Evolutionary conservation across 768 basidiomycete species (phyloP), one percentile per base, ranked within the genome.

Genomic region (Suillus occidentalis): DNA sequence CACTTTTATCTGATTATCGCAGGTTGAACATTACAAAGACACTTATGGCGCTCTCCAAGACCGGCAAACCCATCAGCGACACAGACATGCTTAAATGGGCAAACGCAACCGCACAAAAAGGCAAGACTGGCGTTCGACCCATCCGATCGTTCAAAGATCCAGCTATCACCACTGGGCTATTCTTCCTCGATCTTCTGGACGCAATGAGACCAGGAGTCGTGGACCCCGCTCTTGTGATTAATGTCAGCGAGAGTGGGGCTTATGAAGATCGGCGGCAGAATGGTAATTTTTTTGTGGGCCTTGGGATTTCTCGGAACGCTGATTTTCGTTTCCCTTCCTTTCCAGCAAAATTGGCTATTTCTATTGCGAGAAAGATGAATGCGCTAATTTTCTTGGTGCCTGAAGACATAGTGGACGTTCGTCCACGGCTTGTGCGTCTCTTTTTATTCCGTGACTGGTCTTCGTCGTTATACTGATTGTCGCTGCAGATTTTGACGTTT

Each of bases 281-380:
- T 72, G 95, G 96, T 97, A 65, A 22, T 78, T 6, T 78, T 6
- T 4, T 57, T 40, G n/a, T n/a, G 1, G 18, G 6, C 18, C 57
- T n/a, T 4, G 66, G n/a, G 61, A 6, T 57, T 43, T 20, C 56
- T 59, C 59, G 18, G 20, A 22, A 31, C 9, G 16, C 10, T 65
- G 40, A 50, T 39, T 63, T 57, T 67, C 18, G 28, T 18, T 52
- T 52, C 16, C 18, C 16, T 52, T 62, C n/a, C 39, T 47, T 22
- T 64, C 9, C 67, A 97, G 96, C 96, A 18, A 98, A 98, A 86
- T 78, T 98, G 68, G 97, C 95, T 9, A 98, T 99, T 70, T 98
- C 97, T 3, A 98, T 99, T 70, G 96, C 97, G n/a, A 85, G 97
- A 72, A 99, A 99, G 85, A 90, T 96, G 89, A 93, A 94, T 62